phyloP scores from a whole-genome alignment of 129 eudicot genomes.

The Daucus carota region DH1_v3.0 NC_030383.2:56568501-56569000 shows the following conservation, averaged over 20 bases:
- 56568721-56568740: not conserved
- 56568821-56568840: not conserved
- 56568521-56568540: not conserved
- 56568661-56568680: not conserved
- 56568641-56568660: not conserved
- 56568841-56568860: constrained; percentile 57
- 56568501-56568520: not conserved
- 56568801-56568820: not conserved
- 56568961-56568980: constrained; percentile 86
- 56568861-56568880: constrained; percentile 64
- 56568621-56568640: not conserved
- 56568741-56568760: too few relatives aligned
- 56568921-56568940: constrained; percentile 36
- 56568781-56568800: not conserved
- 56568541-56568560: not conserved
- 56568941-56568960: constrained; percentile 64
- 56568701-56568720: not conserved
- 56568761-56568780: not conserved
- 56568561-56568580: not conserved
- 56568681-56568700: not conserved
- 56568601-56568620: not conserved
- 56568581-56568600: not conserved
- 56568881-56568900: constrained; percentile 79
- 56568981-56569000: constrained; percentile 88
- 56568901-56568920: constrained; percentile 55